Percentiles rank a stretch among this genome's conserved stretches.
Conservation (phyloP, 441 rosid species). For the Arabidopsis hybrid region DNA sequence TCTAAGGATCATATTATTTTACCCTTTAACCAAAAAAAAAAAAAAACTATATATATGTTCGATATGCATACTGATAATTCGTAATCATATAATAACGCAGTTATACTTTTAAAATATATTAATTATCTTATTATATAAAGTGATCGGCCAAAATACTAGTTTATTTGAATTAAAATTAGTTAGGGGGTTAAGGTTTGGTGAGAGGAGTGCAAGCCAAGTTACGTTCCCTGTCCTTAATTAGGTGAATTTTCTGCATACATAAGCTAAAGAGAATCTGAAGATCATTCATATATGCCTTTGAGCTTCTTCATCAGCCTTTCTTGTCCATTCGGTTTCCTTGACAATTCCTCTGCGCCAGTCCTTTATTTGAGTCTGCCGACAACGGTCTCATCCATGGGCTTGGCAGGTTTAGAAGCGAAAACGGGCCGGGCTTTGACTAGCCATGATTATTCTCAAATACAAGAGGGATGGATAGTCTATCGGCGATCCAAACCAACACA, state of each 20-base stretch:
- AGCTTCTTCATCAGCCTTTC: neutral
- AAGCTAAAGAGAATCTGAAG: neutral
- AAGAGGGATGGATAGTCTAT: neutral
- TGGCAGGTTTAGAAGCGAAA: neutral
- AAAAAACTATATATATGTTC: too few relatives aligned
- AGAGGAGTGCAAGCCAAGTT: slow-evolving; percentile 29
- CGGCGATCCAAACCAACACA: neutral
- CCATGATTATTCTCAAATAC: neutral
- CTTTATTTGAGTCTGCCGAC: neutral
- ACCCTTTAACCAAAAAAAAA: too few relatives aligned
- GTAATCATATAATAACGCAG: too few relatives aligned
- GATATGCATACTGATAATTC: too few relatives aligned
- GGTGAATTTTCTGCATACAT: slow-evolving; percentile 21
- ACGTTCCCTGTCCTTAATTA: slow-evolving; percentile 9
- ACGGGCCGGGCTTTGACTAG: neutral
- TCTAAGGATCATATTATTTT: neutral
- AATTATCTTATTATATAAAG: too few relatives aligned
- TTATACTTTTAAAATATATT: too few relatives aligned
- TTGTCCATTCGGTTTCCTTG: neutral
- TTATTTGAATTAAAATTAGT: neutral
- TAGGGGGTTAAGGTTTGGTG: slow-evolving; percentile 5
- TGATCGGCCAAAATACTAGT: too few relatives aligned
- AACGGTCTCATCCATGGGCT: neutral
- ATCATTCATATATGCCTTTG: neutral
- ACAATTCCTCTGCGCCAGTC: neutral